A percentile compares a stretch with the other conserved stretches of the same genome.
Conservation (phyloP, 2,329 filamentous ascomycete species). For the Pyrenophora teres region DNA sequence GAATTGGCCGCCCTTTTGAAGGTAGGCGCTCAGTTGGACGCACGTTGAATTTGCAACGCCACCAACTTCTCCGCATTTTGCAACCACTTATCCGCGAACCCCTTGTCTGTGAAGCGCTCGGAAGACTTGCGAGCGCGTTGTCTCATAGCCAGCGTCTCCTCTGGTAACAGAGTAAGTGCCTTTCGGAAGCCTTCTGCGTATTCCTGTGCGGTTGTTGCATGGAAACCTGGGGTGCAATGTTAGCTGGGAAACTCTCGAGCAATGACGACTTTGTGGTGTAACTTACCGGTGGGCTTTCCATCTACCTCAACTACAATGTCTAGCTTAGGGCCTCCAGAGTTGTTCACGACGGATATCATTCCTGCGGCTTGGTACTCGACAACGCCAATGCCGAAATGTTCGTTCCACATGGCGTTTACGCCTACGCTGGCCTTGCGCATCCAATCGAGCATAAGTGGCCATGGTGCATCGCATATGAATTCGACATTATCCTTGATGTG, state of each 20-base stretch:
- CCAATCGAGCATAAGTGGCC: slow-evolving; percentile 83
- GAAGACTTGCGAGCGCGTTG: slow-evolving; percentile 76
- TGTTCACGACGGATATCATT: slow-evolving; percentile 87
- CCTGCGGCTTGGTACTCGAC: slow-evolving; percentile 98
- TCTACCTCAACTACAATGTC: slow-evolving; percentile 88
- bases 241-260: not conserved
- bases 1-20: no score
- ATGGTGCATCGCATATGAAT: slow-evolving; percentile 88
- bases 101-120: slow-evolving; percentile 82
- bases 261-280: not conserved
- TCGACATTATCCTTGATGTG: slow-evolving; percentile 78
- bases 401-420: slow-evolving; percentile 99
- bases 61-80: slow-evolving; percentile 75
- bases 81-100: slow-evolving; percentile 81
- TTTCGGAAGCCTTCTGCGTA: slow-evolving; percentile 82
- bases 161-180: slow-evolving; percentile 68
- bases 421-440: slow-evolving; percentile 78
- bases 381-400: slow-evolving; percentile 97
- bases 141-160: slow-evolving; percentile 75
- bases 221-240: slow-evolving; percentile 67
- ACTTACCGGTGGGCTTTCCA: slow-evolving; percentile 73
- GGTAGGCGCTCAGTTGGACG: slow-evolving; percentile 7
- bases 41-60: slow-evolving; percentile 41
- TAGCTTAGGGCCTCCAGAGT: slow-evolving; percentile 88
- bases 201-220: slow-evolving; percentile 75